These are phyloP conservation scores for Alternaria brassicae DNA, from an alignment of 2,329 filamentous ascomycete species.

Conservation along the genomic window DNA sequence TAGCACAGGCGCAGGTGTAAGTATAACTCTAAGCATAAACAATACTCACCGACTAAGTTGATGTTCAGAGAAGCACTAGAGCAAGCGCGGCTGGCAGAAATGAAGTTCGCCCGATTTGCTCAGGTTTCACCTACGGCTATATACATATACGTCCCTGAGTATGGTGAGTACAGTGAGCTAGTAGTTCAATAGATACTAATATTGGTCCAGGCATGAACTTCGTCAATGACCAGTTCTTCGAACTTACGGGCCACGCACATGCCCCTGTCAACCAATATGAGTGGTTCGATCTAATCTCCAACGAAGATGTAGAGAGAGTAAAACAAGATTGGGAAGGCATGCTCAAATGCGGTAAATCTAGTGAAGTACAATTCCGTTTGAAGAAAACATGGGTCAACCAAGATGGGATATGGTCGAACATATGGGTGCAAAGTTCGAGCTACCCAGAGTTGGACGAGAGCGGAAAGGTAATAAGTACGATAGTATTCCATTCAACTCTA, in stretches of 20 bases:
- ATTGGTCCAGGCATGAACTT: constrained; percentile 31
- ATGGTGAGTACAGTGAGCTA: constrained; percentile 14
- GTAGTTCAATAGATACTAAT: neutral
- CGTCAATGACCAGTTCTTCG: constrained; percentile 41
- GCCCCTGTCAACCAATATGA: constrained; percentile 22
- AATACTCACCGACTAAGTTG: fast-evolving
- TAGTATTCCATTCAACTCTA: neutral
- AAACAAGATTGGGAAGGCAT: constrained; percentile 26
- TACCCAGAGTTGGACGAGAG: constrained; percentile 32
- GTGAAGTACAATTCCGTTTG: constrained; percentile 32
- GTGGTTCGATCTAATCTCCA: constrained; percentile 28
- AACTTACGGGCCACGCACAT: constrained; percentile 31
- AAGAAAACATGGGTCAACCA: constrained; percentile 40
- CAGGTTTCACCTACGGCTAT: constrained; percentile 37
- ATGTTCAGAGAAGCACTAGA: constrained; percentile 31
- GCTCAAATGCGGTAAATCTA: constrained; percentile 23
- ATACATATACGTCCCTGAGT: constrained; percentile 32
- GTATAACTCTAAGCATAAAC: neutral
- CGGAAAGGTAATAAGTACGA: constrained; percentile 33
- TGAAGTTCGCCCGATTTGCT: constrained; percentile 37
- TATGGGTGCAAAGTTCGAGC: constrained; percentile 38
- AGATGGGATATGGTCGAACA: constrained; percentile 31
- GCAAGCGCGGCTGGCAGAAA: constrained; percentile 32
- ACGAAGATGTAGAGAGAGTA: constrained; percentile 30
- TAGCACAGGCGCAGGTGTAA: constrained; percentile 24